Evolutionary conservation across 1,284 basidiomycete species (phyloP).

Genomic region (Prillingera fragicola): DNA sequence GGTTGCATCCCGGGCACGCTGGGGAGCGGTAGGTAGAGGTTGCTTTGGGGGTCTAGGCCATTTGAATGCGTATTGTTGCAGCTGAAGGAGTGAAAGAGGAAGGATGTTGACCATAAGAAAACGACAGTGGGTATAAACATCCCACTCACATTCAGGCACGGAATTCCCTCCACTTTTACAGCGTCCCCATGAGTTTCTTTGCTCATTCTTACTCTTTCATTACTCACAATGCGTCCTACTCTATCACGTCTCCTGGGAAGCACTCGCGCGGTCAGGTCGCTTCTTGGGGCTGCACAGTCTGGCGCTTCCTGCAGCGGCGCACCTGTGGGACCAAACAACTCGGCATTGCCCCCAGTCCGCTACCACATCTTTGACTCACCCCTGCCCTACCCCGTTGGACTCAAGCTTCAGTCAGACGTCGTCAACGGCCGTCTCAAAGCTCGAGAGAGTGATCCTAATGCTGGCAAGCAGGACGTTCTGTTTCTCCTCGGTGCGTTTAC

Average conservation of each 20-base stretch:
- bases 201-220: too few relatives aligned
- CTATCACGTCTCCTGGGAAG: conserved; percentile 1
- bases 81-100: too few relatives aligned
- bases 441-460: conserved; percentile 21
- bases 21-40: too few relatives aligned
- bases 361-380: conserved; percentile 70
- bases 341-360: conserved; percentile 56
- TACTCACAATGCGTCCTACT: conserved; percentile 7
- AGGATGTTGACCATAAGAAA: too few relatives aligned
- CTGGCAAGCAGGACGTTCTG: conserved; percentile 50
- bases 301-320: conserved; percentile 7
- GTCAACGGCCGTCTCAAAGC: conserved; percentile 57
- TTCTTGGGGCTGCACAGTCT: conserved; percentile 2
- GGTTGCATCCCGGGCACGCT: too few relatives aligned
- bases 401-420: conserved; percentile 65
- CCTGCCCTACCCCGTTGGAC: conserved; percentile 63
- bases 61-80: too few relatives aligned
- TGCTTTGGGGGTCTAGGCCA: too few relatives aligned
- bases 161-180: not conserved
- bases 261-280: not conserved
- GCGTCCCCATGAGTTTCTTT: too few relatives aligned
- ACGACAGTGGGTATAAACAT: too few relatives aligned
- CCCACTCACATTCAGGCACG: too few relatives aligned
- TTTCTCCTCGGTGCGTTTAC: conserved; percentile 48
- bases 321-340: conserved; percentile 2